These are phyloP conservation scores for Cystobasidiaceae sp. DNA, from an alignment of 1,284 basidiomycete species.

Conservation along the genomic window DNA sequence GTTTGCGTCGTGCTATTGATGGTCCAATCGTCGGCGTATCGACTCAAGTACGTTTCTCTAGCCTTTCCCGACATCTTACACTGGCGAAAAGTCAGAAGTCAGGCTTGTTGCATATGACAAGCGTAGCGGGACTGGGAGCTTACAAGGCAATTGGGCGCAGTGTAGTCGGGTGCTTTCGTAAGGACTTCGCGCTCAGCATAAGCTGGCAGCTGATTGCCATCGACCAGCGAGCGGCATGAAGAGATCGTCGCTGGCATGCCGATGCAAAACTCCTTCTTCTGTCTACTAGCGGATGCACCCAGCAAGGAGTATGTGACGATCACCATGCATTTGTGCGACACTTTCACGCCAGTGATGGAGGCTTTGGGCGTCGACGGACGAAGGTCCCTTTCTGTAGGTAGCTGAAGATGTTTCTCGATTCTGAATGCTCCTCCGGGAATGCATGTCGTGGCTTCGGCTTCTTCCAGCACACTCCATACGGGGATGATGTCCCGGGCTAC, in stretches of 20 bases:
- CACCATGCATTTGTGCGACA: neutral
- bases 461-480: neutral
- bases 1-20: too few relatives aligned
- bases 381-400: constrained; percentile 1
- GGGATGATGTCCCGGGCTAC: neutral
- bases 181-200: constrained; percentile 9
- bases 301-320: constrained; percentile 8
- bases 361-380: constrained; percentile 3
- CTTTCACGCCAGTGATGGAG: constrained; percentile 15
- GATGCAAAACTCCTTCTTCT: constrained; percentile 29
- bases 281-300: neutral
- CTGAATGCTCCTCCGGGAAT: constrained; percentile 6
- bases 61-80: neutral
- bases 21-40: neutral
- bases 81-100: neutral
- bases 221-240: constrained; percentile 23
- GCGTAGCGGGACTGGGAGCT: neutral
- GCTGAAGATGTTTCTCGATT: neutral
- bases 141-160: constrained; percentile 1
- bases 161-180: neutral
- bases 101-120: neutral
- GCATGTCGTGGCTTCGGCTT: neutral
- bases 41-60: neutral
- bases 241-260: constrained; percentile 13
- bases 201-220: constrained; percentile 24